Evolutionary conservation across 1,139 yeast genomes (phyloP), one percentile per base, ranked within the genome.

Genomic region (Candida glucosophila): DNA sequence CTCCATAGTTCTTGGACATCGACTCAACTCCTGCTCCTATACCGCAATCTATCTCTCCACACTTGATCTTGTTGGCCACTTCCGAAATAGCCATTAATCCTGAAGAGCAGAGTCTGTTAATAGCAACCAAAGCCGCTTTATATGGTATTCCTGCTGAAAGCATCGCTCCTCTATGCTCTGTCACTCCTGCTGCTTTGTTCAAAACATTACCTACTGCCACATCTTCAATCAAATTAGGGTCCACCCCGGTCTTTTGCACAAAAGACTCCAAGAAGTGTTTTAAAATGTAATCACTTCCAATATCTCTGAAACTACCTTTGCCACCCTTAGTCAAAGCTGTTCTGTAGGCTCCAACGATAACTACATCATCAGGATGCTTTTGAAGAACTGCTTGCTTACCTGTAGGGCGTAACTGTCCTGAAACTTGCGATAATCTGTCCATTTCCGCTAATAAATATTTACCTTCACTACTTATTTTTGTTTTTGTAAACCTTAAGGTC

Each of bases 71-170:
- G 61, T 80, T 82, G 43, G 95, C 95, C 46, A 88, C 73, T 49
- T 81, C 92, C 41, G 82, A 78, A 22, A 86, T 74, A 13, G 95
- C 93, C 70, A 86, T 81, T 43, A 88, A 66, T 24, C 96, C 96
- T 3, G 95, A 82, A 6, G 95, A 83, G 56, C 97, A 88, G 56
- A 85, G 95, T 59, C 97, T 76, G 66, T 88, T 88, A 39, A 88
- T 46, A 16, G 95, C 90, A 41, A 76, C 61, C 41, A 88, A 82
- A 9, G 94, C 88, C 16, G 78, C 67, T 6, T 76, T 56, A 47
- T 61, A 47, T 34, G 71, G 71, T 33, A 64, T 55, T 37, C 70
- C 70, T 14, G 69, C 66, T 27, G 69, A 62, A 41, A 64, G 60
- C 31, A 52, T 42, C 28, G 71, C 96, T 27, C 94, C 95, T 47